Percentiles rank a stretch among this genome's conserved stretches.
Conservation (phyloP, 164 flowering plant genomes). For the Stephania yunnanensis region DNA sequence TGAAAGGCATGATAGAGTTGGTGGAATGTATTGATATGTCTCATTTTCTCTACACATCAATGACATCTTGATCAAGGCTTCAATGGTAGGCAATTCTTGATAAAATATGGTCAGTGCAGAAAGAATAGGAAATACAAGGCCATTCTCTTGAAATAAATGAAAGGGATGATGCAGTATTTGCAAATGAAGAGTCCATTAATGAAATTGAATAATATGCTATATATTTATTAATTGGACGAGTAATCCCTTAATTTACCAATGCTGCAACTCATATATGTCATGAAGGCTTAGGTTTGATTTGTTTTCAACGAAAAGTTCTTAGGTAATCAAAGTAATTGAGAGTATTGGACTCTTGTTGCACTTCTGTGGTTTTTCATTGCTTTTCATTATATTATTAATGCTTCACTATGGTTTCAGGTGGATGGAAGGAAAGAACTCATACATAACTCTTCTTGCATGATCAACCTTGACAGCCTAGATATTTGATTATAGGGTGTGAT, state of each 20-base stretch:
- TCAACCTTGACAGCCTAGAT: slow-evolving; percentile 62
- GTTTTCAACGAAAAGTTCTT: not conserved
- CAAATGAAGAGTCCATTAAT: not conserved
- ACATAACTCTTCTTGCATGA: slow-evolving; percentile 42
- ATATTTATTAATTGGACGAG: not conserved
- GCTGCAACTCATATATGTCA: too few relatives aligned
- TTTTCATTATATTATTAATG: not conserved
- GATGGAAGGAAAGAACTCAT: slow-evolving; percentile 74
- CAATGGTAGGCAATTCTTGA: too few relatives aligned
- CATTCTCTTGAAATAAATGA: not conserved
- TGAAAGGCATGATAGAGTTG: too few relatives aligned
- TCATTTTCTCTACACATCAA: too few relatives aligned
- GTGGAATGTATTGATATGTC: too few relatives aligned
- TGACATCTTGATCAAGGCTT: too few relatives aligned
- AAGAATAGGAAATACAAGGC: too few relatives aligned
- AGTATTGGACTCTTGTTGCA: too few relatives aligned
- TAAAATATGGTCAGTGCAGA: not conserved
- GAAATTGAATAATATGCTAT: not conserved
- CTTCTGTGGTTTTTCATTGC: not conserved
- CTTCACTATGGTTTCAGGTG: slow-evolving; percentile 40
- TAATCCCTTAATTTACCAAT: too few relatives aligned
- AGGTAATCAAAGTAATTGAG: too few relatives aligned
- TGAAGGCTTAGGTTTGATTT: not conserved
- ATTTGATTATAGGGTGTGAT: too few relatives aligned
- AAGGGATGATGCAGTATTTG: not conserved